Base-by-base conservation (phyloP, 2,329 filamentous ascomycete species). In the Nothopassalora personata region DNA sequence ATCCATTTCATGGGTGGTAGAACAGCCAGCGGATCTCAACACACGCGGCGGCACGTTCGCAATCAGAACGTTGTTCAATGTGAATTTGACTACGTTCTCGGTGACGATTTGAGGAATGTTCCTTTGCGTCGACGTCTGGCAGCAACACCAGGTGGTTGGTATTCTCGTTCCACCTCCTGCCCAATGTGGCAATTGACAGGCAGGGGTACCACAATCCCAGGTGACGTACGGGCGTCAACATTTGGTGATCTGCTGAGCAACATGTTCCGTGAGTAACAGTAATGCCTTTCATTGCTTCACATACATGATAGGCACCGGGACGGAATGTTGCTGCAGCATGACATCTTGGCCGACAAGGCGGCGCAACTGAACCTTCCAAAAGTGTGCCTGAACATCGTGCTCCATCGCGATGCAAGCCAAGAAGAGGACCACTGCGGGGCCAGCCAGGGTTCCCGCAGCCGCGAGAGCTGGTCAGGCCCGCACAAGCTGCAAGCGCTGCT, bases 281-380 rank as follows among this genome's bases (percentile, higher is more conserved):
- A n/a, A 33, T 46, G 11, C 18, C 43, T 46, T 43, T 15, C 31
- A 46, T 30, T 0, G 31, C 28, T 15, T 52, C 23, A n/a, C n/a
- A n/a, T n/a, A n/a, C n/a, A 10, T 28, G 52, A 19, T 51, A 4
- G 23, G 31, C 52, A 46, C 45, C 9, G 46, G 50, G 6, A 15
- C 45, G 31, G 48, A 27, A 31, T 54, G 23, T 18, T 47, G 46
- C 10, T 48, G 46, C 18, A 13, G 19, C 28, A 49, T 23, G 9
- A 28, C 5, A 50, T 45, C 33, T 47, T 31, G 27, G 23, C 57
- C 57, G 58, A 53, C 49, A 50, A 54, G 31, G 34, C 31, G 31
- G 58, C 54, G 58, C 46, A 53, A 28, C 51, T 60, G 53, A 60
- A 57, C 58, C 58, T 58, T 49, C 28, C 10, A 34, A 43, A 45